Conservation (phyloP, 306 rosid species). For the Pyrus bretschneideri region DNA sequence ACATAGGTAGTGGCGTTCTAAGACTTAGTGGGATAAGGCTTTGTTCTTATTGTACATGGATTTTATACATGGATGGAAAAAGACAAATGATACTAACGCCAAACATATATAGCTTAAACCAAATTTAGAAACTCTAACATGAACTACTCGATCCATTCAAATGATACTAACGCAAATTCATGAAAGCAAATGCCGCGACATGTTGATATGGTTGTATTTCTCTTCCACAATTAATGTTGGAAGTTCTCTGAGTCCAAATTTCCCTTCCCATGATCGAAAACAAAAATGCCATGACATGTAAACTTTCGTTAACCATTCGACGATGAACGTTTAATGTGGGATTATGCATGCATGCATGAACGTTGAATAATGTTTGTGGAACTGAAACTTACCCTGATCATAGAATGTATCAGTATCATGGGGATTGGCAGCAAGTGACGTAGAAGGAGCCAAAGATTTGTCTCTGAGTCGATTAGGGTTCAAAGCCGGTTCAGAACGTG, state of each 20-base stretch:
- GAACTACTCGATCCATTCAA: neutral
- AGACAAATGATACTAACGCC: too few relatives aligned
- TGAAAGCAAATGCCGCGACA: neutral
- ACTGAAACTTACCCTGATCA: slow-evolving; percentile 1
- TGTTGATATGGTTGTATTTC: neutral
- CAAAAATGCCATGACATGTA: neutral
- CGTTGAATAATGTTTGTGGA: neutral
- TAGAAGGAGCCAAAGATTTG: neutral
- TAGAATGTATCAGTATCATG: neutral
- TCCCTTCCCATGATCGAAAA: neutral
- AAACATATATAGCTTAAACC: neutral
- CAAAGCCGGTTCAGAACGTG: slow-evolving; percentile 8
- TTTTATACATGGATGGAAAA: too few relatives aligned
- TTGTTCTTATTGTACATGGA: too few relatives aligned
- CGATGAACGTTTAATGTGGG: neutral
- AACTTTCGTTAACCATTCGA: neutral
- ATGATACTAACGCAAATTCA: neutral
- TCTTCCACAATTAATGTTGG: neutral
- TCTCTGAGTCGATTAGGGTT: neutral
- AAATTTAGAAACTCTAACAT: neutral
- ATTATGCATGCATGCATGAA: neutral
- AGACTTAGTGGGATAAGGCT: too few relatives aligned
- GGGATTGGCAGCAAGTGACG: neutral
- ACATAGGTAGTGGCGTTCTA: too few relatives aligned
- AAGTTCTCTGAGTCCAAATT: too few relatives aligned